Evolutionary conservation across 441 rosid genomes (phyloP).

Genomic region (Euphorbia schlechtendalii): DNA sequence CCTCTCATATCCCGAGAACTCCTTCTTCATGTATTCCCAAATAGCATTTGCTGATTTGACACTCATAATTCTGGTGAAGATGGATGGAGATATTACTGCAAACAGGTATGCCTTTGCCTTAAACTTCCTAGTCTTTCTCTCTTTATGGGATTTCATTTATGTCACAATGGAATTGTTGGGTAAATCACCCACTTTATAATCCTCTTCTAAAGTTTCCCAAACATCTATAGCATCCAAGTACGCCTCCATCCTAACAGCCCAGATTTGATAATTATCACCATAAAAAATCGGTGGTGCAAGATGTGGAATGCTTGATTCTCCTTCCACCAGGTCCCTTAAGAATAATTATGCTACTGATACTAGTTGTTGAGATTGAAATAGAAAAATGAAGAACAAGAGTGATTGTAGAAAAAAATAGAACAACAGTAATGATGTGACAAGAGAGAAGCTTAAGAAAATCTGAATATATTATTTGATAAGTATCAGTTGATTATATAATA

Average conservation of each 20-base stretch:
- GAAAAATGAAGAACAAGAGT: no score
- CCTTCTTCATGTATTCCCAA: background rate
- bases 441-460: no score
- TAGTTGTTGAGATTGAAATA: no score
- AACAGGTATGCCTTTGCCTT: slow-evolving; percentile 9
- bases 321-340: no score
- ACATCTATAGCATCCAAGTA: background rate
- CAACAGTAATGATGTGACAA: no score
- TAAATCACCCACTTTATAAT: background rate
- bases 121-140: no score
- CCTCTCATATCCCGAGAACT: slow-evolving; percentile 4
- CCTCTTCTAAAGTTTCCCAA: background rate
- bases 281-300: background rate
- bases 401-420: no score
- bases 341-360: no score
- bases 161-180: background rate
- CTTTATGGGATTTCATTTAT: background rate
- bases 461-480: no score
- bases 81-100: background rate
- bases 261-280: background rate
- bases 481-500: no score
- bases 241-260: background rate
- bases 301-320: no score
- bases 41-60: no score
- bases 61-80: slow-evolving; percentile 12